Percentiles rank a stretch among this genome's conserved stretches.
phyloP scores from a whole-genome alignment of 1,284 basidiomycete species.

The Irpex rosettiformis region DNA sequence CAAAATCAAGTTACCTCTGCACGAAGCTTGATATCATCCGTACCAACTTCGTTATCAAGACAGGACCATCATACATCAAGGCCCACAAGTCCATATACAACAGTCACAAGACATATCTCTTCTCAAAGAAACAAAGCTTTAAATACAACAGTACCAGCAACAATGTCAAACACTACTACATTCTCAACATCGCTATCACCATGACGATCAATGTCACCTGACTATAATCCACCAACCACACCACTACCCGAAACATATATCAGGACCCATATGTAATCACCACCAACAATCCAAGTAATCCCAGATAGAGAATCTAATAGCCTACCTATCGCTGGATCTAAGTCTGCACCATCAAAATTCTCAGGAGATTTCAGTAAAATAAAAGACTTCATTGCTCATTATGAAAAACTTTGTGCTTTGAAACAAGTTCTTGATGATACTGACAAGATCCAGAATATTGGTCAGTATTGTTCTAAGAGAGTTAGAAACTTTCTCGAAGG shows the following conservation, averaged over 20 bases:
- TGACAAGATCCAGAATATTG: slow-evolving; percentile 8
- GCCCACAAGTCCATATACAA: no score
- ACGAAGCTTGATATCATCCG: no score
- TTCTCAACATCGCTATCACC: background rate
- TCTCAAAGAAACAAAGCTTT: no score
- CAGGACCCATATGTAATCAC: background rate
- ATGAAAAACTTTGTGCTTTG: slow-evolving; percentile 3
- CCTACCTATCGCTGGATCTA: slow-evolving; percentile 4
- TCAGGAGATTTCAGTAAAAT: slow-evolving; percentile 7
- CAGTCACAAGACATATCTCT: no score
- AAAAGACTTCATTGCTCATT: slow-evolving; percentile 1
- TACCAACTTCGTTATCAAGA: no score
- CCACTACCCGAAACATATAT: background rate
- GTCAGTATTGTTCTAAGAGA: slow-evolving; percentile 7
- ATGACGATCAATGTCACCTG: background rate
- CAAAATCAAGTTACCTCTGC: background rate
- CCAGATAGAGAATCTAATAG: background rate
- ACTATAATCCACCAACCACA: background rate
- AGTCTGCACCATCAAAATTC: slow-evolving; percentile 8
- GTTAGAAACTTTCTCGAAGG: slow-evolving; percentile 9
- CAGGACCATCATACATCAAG: no score
- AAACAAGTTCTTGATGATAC: background rate
- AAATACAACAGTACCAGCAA: background rate
- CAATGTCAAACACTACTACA: background rate
- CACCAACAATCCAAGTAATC: background rate